Conservation (phyloP, 164 flowering plant genomes). For the Nymphaea colorata region DNA sequence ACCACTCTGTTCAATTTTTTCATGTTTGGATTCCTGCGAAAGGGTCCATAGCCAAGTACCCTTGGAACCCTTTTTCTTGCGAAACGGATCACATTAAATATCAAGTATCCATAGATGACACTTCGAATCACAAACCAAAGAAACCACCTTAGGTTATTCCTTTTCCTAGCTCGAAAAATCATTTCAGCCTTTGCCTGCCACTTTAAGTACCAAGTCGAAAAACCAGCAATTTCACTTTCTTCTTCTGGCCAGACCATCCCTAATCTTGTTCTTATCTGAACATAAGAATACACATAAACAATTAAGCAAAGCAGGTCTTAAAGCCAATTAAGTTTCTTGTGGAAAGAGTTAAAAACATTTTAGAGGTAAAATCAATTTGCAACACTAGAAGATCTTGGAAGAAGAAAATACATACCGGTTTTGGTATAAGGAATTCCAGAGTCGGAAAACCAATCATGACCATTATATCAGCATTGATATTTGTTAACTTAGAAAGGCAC, state of each 20-base stretch:
- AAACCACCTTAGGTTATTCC: conserved; percentile 42
- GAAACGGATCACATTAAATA: conserved; percentile 41
- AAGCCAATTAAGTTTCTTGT: too few species aligned
- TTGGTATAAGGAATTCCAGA: conserved; percentile 59
- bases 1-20: conserved; percentile 65
- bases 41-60: conserved; percentile 65
- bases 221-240: conserved; percentile 40
- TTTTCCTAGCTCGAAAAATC: conserved; percentile 43
- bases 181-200: conserved; percentile 80
- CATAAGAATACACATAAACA: neutral
- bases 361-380: too few species aligned
- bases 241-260: conserved; percentile 96
- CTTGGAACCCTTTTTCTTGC: conserved; percentile 50
- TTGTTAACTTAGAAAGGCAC: conserved; percentile 29
- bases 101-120: conserved; percentile 42
- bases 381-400: too few species aligned
- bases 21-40: conserved; percentile 57
- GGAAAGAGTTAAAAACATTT: too few species aligned
- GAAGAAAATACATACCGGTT: conserved; percentile 26
- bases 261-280: conserved; percentile 52
- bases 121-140: conserved; percentile 50
- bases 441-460: conserved; percentile 55
- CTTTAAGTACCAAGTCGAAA: conserved; percentile 67
- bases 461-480: conserved; percentile 58
- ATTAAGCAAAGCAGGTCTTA: neutral